Percentiles rank a stretch among this genome's conserved stretches.
phyloP scores from a whole-genome alignment of 1,284 basidiomycete species.

The Phellinidium pouzarii region DNA sequence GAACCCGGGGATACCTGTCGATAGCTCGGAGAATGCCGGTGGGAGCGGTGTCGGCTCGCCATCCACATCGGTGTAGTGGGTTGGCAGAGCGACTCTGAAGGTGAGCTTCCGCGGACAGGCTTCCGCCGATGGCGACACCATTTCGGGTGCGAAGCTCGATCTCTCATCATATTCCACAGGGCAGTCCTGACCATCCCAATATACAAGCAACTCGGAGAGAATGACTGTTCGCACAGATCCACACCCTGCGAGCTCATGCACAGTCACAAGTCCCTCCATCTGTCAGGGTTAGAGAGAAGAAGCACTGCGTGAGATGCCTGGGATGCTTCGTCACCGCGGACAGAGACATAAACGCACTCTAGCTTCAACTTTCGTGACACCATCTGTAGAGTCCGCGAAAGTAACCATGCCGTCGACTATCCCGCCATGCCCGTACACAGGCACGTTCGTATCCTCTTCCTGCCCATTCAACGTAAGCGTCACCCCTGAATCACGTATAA shows the following conservation, averaged over 20 bases:
- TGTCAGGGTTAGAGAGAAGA: not conserved
- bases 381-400: constrained; percentile 5
- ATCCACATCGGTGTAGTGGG: constrained; percentile 9
- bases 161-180: constrained; percentile 2
- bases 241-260: constrained; percentile 12
- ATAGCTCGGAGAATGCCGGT: constrained; percentile 11
- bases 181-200: constrained; percentile 15
- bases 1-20: constrained; percentile 13
- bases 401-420: constrained; percentile 14
- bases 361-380: constrained; percentile 16
- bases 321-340: not conserved
- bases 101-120: constrained; percentile 11
- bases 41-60: constrained; percentile 11
- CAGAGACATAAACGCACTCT: constrained; percentile 7
- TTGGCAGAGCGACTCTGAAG: constrained; percentile 11
- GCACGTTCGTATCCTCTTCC: constrained; percentile 1
- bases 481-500: constrained; percentile 3
- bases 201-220: constrained; percentile 15
- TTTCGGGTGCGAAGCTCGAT: not conserved
- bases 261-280: constrained; percentile 15
- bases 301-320: not conserved
- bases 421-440: constrained; percentile 13
- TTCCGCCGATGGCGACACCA: constrained; percentile 1
- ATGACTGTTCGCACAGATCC: constrained; percentile 1
- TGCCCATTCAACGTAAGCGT: constrained; percentile 16